Evolutionary conservation across 106 monocot species (phyloP).

Genomic region (Allium fistulosum): DNA sequence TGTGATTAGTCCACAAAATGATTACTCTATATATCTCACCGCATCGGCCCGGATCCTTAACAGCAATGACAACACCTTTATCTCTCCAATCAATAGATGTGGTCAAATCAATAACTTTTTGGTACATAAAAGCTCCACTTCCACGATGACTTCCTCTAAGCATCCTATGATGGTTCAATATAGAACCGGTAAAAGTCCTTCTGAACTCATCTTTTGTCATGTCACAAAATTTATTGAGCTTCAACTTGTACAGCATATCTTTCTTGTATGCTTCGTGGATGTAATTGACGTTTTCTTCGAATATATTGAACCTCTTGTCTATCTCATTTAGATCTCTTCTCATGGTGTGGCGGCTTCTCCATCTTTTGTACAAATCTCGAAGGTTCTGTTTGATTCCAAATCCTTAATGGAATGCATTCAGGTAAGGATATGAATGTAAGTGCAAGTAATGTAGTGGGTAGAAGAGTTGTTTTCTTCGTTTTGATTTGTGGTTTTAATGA

Average conservation of each 20-base stretch:
- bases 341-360: constrained; percentile 42
- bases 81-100: constrained; percentile 14
- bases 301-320: constrained; percentile 33
- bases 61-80: constrained; percentile 14
- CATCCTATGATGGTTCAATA: constrained; percentile 18
- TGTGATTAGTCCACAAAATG: not conserved
- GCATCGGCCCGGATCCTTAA: constrained; percentile 23
- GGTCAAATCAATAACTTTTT: not conserved
- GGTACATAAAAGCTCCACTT: not conserved
- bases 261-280: constrained; percentile 39
- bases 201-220: constrained; percentile 33
- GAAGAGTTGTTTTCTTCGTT: not conserved
- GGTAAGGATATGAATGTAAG: not conserved
- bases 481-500: not conserved
- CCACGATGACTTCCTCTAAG: constrained; percentile 8
- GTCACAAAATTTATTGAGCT: constrained; percentile 46
- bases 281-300: constrained; percentile 43
- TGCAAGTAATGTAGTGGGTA: not conserved
- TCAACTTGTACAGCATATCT: constrained; percentile 21
- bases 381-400: constrained; percentile 37
- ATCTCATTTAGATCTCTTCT: constrained; percentile 32
- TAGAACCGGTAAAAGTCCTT: constrained; percentile 20
- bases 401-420: constrained; percentile 20
- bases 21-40: not conserved
- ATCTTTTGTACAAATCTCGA: constrained; percentile 45